These are phyloP conservation scores for Aspergillus flavus DNA, from an alignment of 2,329 filamentous ascomycete genomes.

Conservation along the genomic window DNA sequence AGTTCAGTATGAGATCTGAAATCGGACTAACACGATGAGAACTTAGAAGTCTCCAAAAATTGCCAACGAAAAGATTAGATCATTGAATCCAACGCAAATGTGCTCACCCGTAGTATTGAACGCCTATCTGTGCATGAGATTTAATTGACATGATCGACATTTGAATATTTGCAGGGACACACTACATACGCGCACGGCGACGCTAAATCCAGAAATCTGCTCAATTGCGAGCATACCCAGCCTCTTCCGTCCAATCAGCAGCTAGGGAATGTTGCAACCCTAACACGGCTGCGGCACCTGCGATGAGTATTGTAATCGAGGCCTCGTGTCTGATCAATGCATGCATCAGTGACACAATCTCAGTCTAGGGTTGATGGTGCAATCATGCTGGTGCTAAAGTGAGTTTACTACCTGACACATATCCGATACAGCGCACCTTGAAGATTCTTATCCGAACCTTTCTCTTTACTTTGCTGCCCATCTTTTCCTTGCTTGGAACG, in stretches of 20 bases:
- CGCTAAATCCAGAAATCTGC: slow-evolving; percentile 24
- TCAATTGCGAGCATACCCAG: slow-evolving; percentile 29
- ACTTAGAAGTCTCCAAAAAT: background rate
- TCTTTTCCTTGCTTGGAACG: background rate
- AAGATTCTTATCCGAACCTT: background rate
- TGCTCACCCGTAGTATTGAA: background rate
- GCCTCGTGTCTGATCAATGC: background rate
- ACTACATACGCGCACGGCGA: background rate
- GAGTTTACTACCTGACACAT: background rate
- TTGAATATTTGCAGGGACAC: background rate
- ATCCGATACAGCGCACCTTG: background rate
- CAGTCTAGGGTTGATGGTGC: background rate
- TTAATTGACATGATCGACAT: background rate
- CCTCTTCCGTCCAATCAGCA: slow-evolving; percentile 17
- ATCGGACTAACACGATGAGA: too few relatives aligned
- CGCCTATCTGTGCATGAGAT: background rate
- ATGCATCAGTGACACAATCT: background rate
- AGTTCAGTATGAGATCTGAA: too few relatives aligned
- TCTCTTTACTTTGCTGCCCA: background rate
- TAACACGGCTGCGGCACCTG: background rate
- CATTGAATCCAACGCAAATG: background rate
- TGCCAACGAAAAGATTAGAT: background rate
- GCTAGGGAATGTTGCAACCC: background rate
- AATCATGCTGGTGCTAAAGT: background rate
- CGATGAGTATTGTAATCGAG: background rate